A percentile compares a stretch with the other conserved stretches of the same genome.
Evolutionary conservation across 2,329 filamentous ascomycete genomes (phyloP).

Genomic region (Penicillium decumbens): DNA sequence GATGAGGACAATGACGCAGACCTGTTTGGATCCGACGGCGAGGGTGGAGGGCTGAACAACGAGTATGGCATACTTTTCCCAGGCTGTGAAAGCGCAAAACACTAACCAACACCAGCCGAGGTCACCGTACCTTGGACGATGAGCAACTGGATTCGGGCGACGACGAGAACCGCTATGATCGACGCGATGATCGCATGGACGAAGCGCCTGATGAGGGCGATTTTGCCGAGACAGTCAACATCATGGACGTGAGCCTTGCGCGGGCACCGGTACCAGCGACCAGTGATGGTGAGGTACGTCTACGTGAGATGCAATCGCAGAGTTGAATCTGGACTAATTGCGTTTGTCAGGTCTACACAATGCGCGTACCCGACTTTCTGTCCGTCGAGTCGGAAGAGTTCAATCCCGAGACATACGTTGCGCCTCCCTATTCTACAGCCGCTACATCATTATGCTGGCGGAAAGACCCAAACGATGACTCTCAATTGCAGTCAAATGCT

Average conservation of each 20-base stretch:
- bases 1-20: slow-evolving; percentile 40
- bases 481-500: slow-evolving; percentile 59
- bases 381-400: slow-evolving; percentile 59
- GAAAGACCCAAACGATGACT: slow-evolving; percentile 55
- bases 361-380: slow-evolving; percentile 61
- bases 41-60: slow-evolving; percentile 38
- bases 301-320: background rate
- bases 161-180: slow-evolving; percentile 55
- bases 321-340: slow-evolving; percentile 5
- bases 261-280: slow-evolving; percentile 55
- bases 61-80: slow-evolving; percentile 25
- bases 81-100: background rate
- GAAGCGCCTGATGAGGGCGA: slow-evolving; percentile 39
- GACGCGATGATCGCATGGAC: slow-evolving; percentile 46
- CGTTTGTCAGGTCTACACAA: slow-evolving; percentile 52
- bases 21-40: slow-evolving; percentile 45
- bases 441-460: slow-evolving; percentile 63
- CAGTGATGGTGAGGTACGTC: slow-evolving; percentile 38
- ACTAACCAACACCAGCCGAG: slow-evolving; percentile 25
- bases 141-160: slow-evolving; percentile 61
- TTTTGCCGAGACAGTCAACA: slow-evolving; percentile 47
- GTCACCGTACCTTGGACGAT: slow-evolving; percentile 53
- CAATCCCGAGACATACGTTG: slow-evolving; percentile 57
- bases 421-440: slow-evolving; percentile 59
- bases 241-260: slow-evolving; percentile 54